phyloP scores from a whole-genome alignment of 257 asterid species.

The Solanum phureja region DNA sequence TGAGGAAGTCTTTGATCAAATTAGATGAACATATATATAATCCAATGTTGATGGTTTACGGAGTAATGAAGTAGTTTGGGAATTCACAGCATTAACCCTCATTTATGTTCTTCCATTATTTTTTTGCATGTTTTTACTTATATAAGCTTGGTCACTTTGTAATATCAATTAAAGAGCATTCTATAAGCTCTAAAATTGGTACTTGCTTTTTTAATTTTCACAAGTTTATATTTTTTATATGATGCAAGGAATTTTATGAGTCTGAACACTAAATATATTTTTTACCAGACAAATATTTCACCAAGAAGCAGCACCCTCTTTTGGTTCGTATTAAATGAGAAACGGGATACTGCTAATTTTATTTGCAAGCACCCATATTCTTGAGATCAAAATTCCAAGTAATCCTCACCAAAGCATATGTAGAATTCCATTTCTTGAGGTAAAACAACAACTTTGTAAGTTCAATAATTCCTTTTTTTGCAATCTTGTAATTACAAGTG shows the following conservation, averaged over 20 bases:
- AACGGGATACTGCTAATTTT: neutral
- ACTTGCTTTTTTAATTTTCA: neutral
- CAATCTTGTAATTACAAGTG: neutral
- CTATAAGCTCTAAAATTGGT: neutral
- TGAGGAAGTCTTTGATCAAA: neutral
- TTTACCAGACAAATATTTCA: neutral
- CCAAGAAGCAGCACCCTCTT: neutral
- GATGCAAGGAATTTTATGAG: neutral
- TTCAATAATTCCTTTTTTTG: neutral
- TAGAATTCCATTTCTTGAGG: neutral
- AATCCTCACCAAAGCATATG: neutral
- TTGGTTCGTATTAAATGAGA: neutral
- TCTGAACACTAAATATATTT: neutral
- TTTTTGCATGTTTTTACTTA: neutral
- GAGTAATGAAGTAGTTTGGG: neutral
- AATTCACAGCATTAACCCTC: neutral
- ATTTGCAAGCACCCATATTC: neutral
- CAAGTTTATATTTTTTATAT: neutral
- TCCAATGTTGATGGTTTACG: neutral
- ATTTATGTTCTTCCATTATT: neutral
- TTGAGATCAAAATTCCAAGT: neutral
- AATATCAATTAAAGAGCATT: neutral
- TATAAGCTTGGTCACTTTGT: neutral
- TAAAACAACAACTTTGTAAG: neutral
- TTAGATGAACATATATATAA: neutral